These are phyloP conservation scores for Ehretia macrophylla DNA, from an alignment of 257 asterid genomes.

Conservation along the genomic window DNA sequence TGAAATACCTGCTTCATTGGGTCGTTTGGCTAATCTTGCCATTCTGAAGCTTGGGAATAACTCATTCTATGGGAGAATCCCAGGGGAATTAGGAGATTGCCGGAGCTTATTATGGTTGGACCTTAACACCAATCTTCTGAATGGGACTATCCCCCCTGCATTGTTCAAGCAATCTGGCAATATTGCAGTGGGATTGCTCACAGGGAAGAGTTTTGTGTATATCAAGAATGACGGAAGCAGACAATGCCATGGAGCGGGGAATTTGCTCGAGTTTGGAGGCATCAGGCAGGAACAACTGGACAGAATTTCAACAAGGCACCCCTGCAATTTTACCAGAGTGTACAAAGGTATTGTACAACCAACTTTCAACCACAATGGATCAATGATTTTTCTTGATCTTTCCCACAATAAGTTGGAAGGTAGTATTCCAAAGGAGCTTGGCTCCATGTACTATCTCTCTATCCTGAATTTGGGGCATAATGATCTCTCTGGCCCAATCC, in stretches of 20 bases:
- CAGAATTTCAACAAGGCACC: conserved; percentile 64
- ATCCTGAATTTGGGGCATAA: conserved; percentile 81
- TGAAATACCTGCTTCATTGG: conserved; percentile 71
- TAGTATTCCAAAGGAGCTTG: conserved; percentile 81
- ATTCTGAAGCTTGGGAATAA: conserved; percentile 84
- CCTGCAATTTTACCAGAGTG: conserved; percentile 72
- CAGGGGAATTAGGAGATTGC: conserved; percentile 81
- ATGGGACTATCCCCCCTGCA: conserved; percentile 66
- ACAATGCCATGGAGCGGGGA: conserved; percentile 90
- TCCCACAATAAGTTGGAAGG: conserved; percentile 74
- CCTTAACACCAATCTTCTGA: conserved; percentile 64
- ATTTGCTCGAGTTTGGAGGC: conserved; percentile 92
- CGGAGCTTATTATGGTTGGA: conserved; percentile 90
- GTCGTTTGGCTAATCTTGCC: conserved; percentile 58
- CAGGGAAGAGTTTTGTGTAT: conserved; percentile 62
- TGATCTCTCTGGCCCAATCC: conserved; percentile 71
- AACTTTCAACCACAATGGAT: conserved; percentile 83
- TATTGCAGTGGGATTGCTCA: conserved; percentile 52
- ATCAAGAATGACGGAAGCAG: conserved; percentile 78
- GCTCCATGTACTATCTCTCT: conserved; percentile 61
- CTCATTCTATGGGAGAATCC: conserved; percentile 66
- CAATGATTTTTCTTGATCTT: conserved; percentile 89
- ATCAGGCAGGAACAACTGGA: conserved; percentile 61
- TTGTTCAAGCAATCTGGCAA: conserved; percentile 83
- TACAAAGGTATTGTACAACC: conserved; percentile 68